A percentile compares a stretch with the other conserved stretches of the same genome.
phyloP scores from a whole-genome alignment of 1,139 yeast species.

The Yamadazyma siamensis region DNA sequence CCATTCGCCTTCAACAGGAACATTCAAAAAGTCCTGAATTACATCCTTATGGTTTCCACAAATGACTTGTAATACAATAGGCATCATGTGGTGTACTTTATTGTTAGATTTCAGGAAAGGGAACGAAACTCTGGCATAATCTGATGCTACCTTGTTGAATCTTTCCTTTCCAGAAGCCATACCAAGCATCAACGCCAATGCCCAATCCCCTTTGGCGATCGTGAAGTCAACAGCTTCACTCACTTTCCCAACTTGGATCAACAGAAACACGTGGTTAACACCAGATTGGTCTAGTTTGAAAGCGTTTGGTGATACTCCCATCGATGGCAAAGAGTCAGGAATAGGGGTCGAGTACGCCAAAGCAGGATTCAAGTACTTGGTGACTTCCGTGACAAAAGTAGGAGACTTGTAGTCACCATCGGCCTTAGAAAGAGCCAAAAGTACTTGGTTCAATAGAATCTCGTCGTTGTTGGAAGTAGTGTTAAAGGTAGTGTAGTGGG shows the following conservation, averaged over 20 bases:
- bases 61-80: constrained; percentile 59
- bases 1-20: constrained; percentile 45
- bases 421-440: constrained; percentile 21
- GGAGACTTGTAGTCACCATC: constrained; percentile 30
- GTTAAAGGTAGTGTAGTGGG: too few species aligned
- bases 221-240: constrained; percentile 65
- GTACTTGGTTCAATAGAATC: constrained; percentile 27
- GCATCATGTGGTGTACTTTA: constrained; percentile 51
- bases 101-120: constrained; percentile 40
- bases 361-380: constrained; percentile 33
- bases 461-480: constrained; percentile 13
- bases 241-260: constrained; percentile 60
- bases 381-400: constrained; percentile 24
- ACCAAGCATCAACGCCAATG: constrained; percentile 71
- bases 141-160: constrained; percentile 56
- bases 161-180: constrained; percentile 60
- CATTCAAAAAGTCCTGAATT: constrained; percentile 44
- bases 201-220: constrained; percentile 67
- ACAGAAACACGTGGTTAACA: constrained; percentile 28
- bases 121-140: constrained; percentile 36
- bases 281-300: constrained; percentile 37
- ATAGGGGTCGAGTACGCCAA: constrained; percentile 22
- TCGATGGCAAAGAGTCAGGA: constrained; percentile 14
- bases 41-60: constrained; percentile 61
- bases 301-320: constrained; percentile 27